phyloP scores from a whole-genome alignment of 352 stramenopile species.

The Phytopythium aichiense region DNA sequence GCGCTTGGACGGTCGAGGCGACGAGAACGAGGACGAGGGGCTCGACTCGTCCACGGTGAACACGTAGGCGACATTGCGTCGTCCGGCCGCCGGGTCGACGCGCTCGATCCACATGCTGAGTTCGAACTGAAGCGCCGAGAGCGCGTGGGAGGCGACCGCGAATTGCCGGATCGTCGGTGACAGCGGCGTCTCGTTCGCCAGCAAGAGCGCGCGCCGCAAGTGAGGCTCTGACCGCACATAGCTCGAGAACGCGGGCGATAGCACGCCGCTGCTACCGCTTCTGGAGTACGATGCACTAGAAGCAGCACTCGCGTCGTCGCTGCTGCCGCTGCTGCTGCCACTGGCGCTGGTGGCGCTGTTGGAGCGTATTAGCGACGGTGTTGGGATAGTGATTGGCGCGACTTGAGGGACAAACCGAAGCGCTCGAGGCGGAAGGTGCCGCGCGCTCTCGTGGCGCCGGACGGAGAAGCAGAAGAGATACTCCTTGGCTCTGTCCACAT shows the following conservation, averaged over 20 bases:
- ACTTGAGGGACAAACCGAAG: slow-evolving; percentile 6
- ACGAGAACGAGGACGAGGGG: not conserved
- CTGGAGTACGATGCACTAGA: not conserved
- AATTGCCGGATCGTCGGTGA: slow-evolving; percentile 4
- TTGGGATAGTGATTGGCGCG: slow-evolving; percentile 1
- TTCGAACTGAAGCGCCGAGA: slow-evolving; percentile 38
- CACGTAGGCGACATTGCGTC: slow-evolving; percentile 68
- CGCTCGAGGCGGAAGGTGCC: not conserved
- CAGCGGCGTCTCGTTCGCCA: slow-evolving; percentile 2
- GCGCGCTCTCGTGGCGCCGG: slow-evolving; percentile 18
- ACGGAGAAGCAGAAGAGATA: slow-evolving; percentile 56
- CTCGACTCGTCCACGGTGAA: slow-evolving; percentile 39
- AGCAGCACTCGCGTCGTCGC: not conserved
- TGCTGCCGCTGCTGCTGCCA: slow-evolving; percentile 8
- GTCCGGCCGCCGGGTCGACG: slow-evolving; percentile 48
- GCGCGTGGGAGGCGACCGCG: slow-evolving; percentile 8
- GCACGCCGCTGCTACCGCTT: not conserved
- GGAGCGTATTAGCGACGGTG: too few species aligned
- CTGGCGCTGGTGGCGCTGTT: not conserved
- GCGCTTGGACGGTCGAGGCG: slow-evolving; percentile 4
- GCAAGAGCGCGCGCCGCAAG: not conserved
- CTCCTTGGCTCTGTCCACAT: slow-evolving; percentile 23
- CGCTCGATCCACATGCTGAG: slow-evolving; percentile 70
- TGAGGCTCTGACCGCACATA: not conserved
- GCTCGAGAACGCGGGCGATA: slow-evolving; percentile 6